Percentiles rank a stretch among this genome's conserved stretches.
Conservation (phyloP, 169 alveolate genomes). For the Plasmodium vinckei region DNA sequence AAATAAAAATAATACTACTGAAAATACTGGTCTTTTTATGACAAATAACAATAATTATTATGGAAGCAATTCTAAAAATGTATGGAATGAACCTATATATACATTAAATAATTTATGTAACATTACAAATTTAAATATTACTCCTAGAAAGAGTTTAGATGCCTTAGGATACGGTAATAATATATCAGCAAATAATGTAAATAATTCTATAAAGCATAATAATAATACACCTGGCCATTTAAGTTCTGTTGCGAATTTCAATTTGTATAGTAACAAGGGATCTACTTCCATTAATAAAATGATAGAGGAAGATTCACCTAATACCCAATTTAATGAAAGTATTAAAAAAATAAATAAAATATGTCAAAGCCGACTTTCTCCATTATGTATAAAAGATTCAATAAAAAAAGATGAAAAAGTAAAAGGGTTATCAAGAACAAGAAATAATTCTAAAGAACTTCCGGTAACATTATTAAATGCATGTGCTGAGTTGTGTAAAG, state of each 20-base stretch:
- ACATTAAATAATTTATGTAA: constrained; percentile 29
- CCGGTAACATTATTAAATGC: constrained; percentile 69
- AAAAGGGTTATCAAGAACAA: constrained; percentile 17
- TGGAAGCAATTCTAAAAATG: too few species aligned
- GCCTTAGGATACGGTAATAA: too few species aligned
- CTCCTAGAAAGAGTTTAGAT: constrained; percentile 43
- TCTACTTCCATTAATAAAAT: constrained; percentile 54
- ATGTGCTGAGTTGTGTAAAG: constrained; percentile 71
- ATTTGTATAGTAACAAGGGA: not conserved
- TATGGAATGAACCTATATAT: constrained; percentile 28
- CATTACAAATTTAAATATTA: constrained; percentile 32
- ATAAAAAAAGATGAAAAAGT: constrained; percentile 60
- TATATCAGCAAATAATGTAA: too few species aligned
- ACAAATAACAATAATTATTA: not conserved
- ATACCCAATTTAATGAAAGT: constrained; percentile 72
- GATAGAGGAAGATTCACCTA: constrained; percentile 65
- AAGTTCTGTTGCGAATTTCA: not conserved
- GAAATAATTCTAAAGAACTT: constrained; percentile 42
- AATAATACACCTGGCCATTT: too few species aligned
- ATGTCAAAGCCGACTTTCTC: constrained; percentile 71
- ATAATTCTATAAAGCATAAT: too few species aligned
- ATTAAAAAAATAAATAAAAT: constrained; percentile 66
- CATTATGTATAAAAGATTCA: constrained; percentile 69
- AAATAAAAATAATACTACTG: not conserved
- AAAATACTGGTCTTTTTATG: too few species aligned